Evolutionary conservation across 306 rosid species (phyloP).

Genomic region (Elaeagnus macrophylla): DNA sequence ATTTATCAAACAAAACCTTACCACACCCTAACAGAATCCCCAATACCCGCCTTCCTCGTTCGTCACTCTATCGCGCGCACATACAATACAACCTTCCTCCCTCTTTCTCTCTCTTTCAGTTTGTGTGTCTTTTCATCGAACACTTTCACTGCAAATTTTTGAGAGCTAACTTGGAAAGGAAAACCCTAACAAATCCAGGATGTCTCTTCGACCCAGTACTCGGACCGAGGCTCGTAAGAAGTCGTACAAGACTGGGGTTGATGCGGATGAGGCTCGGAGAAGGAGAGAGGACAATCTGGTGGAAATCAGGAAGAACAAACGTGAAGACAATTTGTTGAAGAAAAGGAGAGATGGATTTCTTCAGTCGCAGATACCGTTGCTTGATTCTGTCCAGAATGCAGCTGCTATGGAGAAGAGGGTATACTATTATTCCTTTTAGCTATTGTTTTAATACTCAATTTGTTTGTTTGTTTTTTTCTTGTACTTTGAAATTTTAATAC

Average conservation of each 20-base stretch:
- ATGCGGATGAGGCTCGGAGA: constrained; percentile 50
- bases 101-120: no score
- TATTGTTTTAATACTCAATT: not conserved
- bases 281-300: constrained; percentile 54
- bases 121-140: no score
- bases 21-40: no score
- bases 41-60: no score
- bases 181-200: constrained; percentile 1
- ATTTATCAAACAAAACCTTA: no score
- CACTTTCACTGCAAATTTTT: no score
- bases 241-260: constrained; percentile 54
- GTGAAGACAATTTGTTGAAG: constrained; percentile 45
- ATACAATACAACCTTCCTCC: no score
- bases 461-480: not conserved
- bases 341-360: constrained; percentile 51
- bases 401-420: constrained; percentile 37
- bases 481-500: not conserved
- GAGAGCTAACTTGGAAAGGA: no score
- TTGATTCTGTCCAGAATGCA: constrained; percentile 29
- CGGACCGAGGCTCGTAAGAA: constrained; percentile 51
- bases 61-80: no score
- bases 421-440: not conserved
- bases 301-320: constrained; percentile 62
- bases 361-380: constrained; percentile 35
- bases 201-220: constrained; percentile 58